Percentiles rank a stretch among this genome's conserved stretches.
These are phyloP conservation scores for Cicer yamashitae DNA, from an alignment of 306 rosid genomes.

Conservation along the genomic window DNA sequence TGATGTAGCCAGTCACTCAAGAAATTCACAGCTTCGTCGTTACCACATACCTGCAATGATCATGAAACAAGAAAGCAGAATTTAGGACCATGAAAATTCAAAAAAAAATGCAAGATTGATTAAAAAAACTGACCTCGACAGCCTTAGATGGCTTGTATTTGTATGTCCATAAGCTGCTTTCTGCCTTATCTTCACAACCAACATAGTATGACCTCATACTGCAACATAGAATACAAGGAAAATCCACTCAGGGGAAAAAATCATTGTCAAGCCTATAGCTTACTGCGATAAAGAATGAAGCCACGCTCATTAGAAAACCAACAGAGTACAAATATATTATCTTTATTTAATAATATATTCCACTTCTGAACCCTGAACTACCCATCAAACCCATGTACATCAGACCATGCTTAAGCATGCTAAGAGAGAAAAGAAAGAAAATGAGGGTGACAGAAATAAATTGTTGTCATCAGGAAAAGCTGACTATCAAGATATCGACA, in stretches of 20 bases:
- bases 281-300: slow-evolving; percentile 22
- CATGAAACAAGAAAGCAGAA: slow-evolving; percentile 38
- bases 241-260: slow-evolving; percentile 32
- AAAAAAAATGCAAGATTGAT: slow-evolving; percentile 38
- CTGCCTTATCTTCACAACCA: slow-evolving; percentile 54
- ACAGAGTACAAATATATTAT: slow-evolving; percentile 21
- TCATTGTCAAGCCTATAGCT: slow-evolving; percentile 31
- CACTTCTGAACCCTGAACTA: slow-evolving; percentile 22
- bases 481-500: slow-evolving; percentile 23
- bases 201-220: slow-evolving; percentile 66
- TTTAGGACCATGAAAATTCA: slow-evolving; percentile 7
- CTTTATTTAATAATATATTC: slow-evolving; percentile 6
- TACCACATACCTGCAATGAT: slow-evolving; percentile 81
- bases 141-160: slow-evolving; percentile 85
- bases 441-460: slow-evolving; percentile 30
- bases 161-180: slow-evolving; percentile 68
- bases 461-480: slow-evolving; percentile 18
- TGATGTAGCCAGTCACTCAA: slow-evolving; percentile 78
- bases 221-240: slow-evolving; percentile 48
- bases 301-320: background rate
- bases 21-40: slow-evolving; percentile 73
- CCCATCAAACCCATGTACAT: slow-evolving; percentile 5
- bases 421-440: background rate
- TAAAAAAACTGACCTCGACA: slow-evolving; percentile 58
- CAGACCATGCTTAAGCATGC: slow-evolving; percentile 23